A percentile compares a stretch with the other conserved stretches of the same genome.
Evolutionary conservation across 2,329 filamentous ascomycete species (phyloP).

Genomic region (Periconia sp.): DNA sequence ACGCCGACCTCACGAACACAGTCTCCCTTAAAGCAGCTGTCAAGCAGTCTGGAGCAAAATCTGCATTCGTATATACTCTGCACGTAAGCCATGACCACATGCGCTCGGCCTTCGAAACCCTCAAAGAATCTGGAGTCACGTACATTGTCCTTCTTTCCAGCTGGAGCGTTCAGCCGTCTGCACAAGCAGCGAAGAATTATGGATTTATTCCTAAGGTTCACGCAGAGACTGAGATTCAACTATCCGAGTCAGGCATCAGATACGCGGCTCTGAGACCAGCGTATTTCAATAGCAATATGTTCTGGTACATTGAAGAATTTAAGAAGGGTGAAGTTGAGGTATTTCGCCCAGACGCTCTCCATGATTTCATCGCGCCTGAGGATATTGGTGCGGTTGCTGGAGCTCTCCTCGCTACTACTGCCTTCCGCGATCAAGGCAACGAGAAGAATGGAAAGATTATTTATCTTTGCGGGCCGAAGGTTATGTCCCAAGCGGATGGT

Average conservation of each 20-base stretch:
- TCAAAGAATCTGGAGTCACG: conserved; percentile 2
- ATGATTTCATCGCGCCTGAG: conserved; percentile 12
- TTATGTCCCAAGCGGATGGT: background rate
- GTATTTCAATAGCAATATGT: conserved; percentile 12
- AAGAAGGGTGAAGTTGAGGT: conserved; percentile 8
- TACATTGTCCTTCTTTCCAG: conserved; percentile 5
- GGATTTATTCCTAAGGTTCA: conserved; percentile 3
- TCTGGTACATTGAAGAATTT: conserved; percentile 1
- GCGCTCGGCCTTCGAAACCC: background rate
- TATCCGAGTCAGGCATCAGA: conserved; percentile 1
- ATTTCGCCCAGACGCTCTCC: background rate
- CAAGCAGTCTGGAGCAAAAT: conserved; percentile 49
- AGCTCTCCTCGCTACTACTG: background rate
- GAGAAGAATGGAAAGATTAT: background rate
- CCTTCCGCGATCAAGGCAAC: too few relatives aligned
- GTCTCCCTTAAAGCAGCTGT: conserved; percentile 51
- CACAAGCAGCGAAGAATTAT: background rate
- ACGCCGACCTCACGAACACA: conserved; percentile 55
- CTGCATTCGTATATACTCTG: conserved; percentile 57
- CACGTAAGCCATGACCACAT: conserved; percentile 7
- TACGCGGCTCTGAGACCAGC: conserved; percentile 5
- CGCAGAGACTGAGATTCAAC: conserved; percentile 9
- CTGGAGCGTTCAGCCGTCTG: background rate
- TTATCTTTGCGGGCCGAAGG: background rate
- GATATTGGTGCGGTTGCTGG: conserved; percentile 8